Evolutionary conservation across 2,329 filamentous ascomycete species (phyloP).

Genomic region (Botryotinia convoluta): DNA sequence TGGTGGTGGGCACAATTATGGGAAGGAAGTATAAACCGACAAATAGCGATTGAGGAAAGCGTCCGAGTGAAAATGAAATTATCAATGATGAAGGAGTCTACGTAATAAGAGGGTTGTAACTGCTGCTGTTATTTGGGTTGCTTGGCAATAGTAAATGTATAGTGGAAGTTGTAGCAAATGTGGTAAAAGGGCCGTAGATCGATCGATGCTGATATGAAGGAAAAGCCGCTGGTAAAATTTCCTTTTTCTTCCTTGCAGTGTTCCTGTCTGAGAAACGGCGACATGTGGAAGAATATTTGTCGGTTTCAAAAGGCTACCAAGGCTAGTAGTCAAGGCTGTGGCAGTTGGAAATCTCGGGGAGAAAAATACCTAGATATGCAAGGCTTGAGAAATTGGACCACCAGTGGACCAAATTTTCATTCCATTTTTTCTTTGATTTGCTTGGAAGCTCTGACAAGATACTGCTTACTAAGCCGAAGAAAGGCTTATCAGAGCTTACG

Average conservation of each 20-base stretch:
- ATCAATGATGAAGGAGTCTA: slow-evolving; percentile 9
- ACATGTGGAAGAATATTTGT: background rate
- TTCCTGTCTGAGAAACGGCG: background rate
- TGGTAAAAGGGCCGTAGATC: background rate
- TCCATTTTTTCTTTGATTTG: background rate
- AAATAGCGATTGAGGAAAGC: background rate
- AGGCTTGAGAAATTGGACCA: background rate
- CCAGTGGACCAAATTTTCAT: background rate
- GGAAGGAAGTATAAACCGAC: background rate
- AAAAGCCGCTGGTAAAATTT: background rate
- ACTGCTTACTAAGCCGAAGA: background rate
- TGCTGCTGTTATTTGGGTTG: background rate
- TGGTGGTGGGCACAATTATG: background rate
- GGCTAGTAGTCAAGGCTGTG: background rate
- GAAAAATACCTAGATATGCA: background rate
- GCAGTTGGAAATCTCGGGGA: too few species aligned
- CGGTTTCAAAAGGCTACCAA: background rate
- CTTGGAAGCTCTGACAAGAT: background rate
- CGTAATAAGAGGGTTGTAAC: background rate
- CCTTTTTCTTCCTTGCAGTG: background rate
- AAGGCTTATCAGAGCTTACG: background rate
- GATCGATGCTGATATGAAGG: background rate
- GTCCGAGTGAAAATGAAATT: background rate
- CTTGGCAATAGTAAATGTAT: background rate
- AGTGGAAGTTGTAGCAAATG: background rate